These are phyloP conservation scores for Ophidiomyces ophidiicola DNA, from an alignment of 2,329 filamentous ascomycete genomes.

Conservation along the genomic window DNA sequence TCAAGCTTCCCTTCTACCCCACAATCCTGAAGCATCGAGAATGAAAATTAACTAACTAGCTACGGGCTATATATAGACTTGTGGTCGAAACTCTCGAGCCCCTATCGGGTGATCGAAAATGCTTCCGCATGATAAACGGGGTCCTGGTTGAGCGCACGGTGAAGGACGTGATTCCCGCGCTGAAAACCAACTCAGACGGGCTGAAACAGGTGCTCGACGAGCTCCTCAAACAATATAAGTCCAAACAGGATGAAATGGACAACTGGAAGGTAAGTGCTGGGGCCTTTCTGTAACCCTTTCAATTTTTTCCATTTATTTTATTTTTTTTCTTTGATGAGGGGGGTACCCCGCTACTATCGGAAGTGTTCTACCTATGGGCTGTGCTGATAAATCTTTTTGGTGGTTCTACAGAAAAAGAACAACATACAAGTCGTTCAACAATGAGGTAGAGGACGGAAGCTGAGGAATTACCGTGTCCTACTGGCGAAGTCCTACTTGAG, in stretches of 20 bases:
- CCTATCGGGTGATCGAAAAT: conserved; percentile 75
- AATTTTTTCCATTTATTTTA: too few species aligned
- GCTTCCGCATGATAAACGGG: conserved; percentile 97
- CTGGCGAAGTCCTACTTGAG: too few species aligned
- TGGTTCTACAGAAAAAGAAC: conserved; percentile 27
- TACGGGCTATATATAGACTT: conserved; percentile 46
- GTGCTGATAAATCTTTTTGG: not conserved
- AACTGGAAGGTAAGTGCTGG: conserved; percentile 75
- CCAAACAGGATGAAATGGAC: conserved; percentile 87
- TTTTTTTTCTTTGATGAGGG: too few species aligned
- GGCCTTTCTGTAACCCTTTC: too few species aligned
- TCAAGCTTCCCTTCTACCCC: not conserved
- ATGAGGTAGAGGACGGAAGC: too few species aligned
- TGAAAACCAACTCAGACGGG: conserved; percentile 89
- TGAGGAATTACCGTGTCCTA: too few species aligned
- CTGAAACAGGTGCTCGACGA: conserved; percentile 90
- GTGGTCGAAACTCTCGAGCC: conserved; percentile 85
- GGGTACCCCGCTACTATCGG: not conserved
- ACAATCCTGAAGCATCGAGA: not conserved
- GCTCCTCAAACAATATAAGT: conserved; percentile 90
- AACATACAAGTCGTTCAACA: conserved; percentile 32
- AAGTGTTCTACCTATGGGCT: not conserved
- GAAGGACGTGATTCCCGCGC: conserved; percentile 75
- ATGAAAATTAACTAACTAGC: not conserved
- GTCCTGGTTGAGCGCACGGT: conserved; percentile 91